Percentiles rank a stretch among this genome's conserved stretches.
phyloP scores from a whole-genome alignment of 75 land plant species.

The Cupressus sempervirens region DNA sequence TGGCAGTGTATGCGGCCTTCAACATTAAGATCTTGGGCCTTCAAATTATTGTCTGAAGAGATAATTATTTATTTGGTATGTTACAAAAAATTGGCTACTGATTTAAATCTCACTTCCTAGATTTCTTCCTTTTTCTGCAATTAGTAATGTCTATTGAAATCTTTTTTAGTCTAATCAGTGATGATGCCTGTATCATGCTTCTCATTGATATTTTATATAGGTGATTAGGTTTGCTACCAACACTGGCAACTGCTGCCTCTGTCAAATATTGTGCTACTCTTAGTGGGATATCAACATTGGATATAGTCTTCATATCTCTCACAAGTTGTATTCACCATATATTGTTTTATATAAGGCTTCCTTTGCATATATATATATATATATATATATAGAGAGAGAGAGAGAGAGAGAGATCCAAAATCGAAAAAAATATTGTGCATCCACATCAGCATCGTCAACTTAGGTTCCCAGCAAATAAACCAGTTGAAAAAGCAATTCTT shows the following conservation, averaged over 20 bases:
- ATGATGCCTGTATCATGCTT: not conserved
- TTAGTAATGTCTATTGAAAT: not conserved
- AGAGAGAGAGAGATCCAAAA: no score
- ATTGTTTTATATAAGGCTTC: not conserved
- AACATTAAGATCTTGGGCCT: not conserved
- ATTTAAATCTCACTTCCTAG: not conserved
- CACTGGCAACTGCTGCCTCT: not conserved
- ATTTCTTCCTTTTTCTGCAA: not conserved
- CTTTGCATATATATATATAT: no score
- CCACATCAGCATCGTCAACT: no score
- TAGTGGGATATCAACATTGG: not conserved
- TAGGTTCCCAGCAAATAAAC: no score
- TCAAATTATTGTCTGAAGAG: not conserved
- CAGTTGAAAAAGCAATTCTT: no score
- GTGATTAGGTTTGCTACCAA: not conserved
- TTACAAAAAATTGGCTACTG: not conserved
- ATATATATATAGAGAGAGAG: no score
- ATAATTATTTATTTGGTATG: no score
- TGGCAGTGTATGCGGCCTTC: not conserved
- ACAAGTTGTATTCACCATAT: not conserved
- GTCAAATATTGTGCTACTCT: not conserved
- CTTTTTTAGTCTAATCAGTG: not conserved
- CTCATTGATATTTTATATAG: not conserved
- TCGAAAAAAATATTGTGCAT: no score
- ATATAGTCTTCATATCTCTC: not conserved